Conservation (phyloP, 2,329 filamentous ascomycete species). For the Botrytis porri region DNA sequence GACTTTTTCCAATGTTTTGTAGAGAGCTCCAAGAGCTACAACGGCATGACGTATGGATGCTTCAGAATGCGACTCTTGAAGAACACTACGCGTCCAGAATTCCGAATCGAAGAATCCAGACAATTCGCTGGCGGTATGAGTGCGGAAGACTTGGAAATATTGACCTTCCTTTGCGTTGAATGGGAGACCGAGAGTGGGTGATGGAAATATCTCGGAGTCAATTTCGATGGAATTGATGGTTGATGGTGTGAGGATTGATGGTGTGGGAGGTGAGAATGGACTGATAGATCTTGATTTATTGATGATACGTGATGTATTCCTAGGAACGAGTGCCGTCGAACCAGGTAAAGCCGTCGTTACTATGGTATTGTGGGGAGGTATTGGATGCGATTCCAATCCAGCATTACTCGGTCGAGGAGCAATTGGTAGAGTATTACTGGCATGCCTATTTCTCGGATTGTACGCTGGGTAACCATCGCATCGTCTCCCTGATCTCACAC, state of each 20-base stretch:
- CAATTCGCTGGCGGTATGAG: conserved; percentile 59
- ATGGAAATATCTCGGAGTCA: background rate
- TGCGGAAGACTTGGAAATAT: conserved; percentile 61
- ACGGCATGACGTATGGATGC: conserved; percentile 62
- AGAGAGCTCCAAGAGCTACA: conserved; percentile 62
- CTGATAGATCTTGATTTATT: conserved; percentile 13
- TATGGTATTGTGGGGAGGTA: conserved; percentile 18
- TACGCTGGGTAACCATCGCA: conserved; percentile 57
- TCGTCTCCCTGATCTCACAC: conserved; percentile 54
- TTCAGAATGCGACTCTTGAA: conserved; percentile 62
- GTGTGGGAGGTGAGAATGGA: conserved; percentile 18
- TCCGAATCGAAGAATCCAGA: conserved; percentile 65
- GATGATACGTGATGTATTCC: background rate
- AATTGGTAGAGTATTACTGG: conserved; percentile 28
- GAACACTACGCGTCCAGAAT: conserved; percentile 62
- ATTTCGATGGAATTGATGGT: conserved; percentile 4
- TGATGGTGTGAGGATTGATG: background rate
- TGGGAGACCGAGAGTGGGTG: conserved; percentile 29
- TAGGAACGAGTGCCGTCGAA: background rate
- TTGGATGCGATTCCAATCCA: background rate
- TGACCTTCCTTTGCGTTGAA: conserved; percentile 52
- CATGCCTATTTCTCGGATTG: conserved; percentile 24
- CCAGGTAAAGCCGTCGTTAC: conserved; percentile 7
- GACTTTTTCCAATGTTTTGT: conserved; percentile 62
- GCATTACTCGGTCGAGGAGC: conserved; percentile 27